A percentile compares a stretch with the other conserved stretches of the same genome.
These are phyloP conservation scores for Diplodia sapinea DNA, from an alignment of 2,329 filamentous ascomycete species.

Conservation along the genomic window DNA sequence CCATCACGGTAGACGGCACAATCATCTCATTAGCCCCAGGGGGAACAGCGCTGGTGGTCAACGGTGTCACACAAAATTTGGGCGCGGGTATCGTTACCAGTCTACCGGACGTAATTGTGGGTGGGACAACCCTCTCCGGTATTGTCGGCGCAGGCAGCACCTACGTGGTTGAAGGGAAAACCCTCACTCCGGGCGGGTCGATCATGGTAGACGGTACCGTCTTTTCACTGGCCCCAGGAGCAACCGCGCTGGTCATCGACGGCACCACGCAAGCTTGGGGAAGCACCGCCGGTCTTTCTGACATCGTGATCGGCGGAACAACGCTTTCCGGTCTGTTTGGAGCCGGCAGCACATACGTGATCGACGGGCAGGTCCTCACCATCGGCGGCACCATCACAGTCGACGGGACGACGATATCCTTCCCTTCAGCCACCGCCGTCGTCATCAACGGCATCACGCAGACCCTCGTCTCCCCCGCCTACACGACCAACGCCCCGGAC, in stretches of 20 bases:
- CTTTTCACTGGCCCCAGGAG: conserved; percentile 37
- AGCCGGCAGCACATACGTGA: conserved; percentile 40
- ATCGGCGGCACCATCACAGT: conserved; percentile 46
- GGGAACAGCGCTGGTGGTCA: conserved; percentile 41
- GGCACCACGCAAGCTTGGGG: conserved; percentile 36
- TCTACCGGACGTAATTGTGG: conserved; percentile 41
- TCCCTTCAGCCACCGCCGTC: conserved; percentile 42
- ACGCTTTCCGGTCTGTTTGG: conserved; percentile 34
- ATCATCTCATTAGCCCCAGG: conserved; percentile 37
- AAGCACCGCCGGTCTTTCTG: conserved; percentile 39
- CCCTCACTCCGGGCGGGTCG: conserved; percentile 37
- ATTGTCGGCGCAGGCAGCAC: conserved; percentile 16
- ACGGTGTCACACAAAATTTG: conserved; percentile 38
- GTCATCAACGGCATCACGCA: conserved; percentile 41
- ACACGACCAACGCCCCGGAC: conserved; percentile 39
- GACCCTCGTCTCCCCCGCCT: conserved; percentile 40
- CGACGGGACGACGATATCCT: conserved; percentile 43
- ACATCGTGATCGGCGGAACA: conserved; percentile 43
- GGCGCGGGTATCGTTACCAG: conserved; percentile 36
- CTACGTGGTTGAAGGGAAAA: conserved; percentile 45
- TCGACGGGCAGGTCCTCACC: conserved; percentile 48
- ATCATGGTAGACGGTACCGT: conserved; percentile 36
- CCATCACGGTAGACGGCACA: conserved; percentile 36
- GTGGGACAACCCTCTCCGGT: conserved; percentile 38
- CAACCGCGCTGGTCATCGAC: conserved; percentile 42